phyloP scores from a whole-genome alignment of 495 filamentous ascomycete genomes.

The Penicillium coprophilum region DNA sequence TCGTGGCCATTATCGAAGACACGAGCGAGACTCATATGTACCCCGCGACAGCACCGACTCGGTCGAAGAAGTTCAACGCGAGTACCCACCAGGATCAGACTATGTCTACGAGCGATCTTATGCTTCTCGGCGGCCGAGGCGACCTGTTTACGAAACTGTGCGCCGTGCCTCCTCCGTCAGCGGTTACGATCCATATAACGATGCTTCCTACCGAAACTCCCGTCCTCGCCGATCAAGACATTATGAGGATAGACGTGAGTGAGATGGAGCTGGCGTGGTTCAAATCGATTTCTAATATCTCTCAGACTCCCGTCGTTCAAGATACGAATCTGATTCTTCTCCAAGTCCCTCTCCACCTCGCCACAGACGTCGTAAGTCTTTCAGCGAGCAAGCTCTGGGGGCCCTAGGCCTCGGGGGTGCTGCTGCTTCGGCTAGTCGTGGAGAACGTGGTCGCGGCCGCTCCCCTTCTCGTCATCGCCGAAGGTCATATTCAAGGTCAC shows the following conservation, averaged over 20 bases:
- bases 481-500: constrained; percentile 54
- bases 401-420: constrained; percentile 65
- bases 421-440: constrained; percentile 22
- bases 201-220: constrained; percentile 58
- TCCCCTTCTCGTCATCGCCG: constrained; percentile 50
- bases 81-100: constrained; percentile 57
- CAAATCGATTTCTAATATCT: not conserved
- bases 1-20: constrained; percentile 16
- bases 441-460: constrained; percentile 25
- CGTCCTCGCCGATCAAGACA: constrained; percentile 52
- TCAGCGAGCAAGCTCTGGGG: constrained; percentile 68
- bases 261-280: not conserved
- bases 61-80: constrained; percentile 66
- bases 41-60: constrained; percentile 58
- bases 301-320: constrained; percentile 41
- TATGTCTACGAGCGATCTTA: constrained; percentile 52
- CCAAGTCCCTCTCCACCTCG: constrained; percentile 45
- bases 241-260: constrained; percentile 51
- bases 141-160: constrained; percentile 34
- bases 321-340: constrained; percentile 40
- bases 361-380: constrained; percentile 62
- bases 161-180: constrained; percentile 47
- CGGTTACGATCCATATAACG: constrained; percentile 45
- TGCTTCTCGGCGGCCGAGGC: constrained; percentile 43
- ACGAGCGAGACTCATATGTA: constrained; percentile 50